phyloP scores from a whole-genome alignment of 495 filamentous ascomycete species.

The Penicillium paxilli region DNA sequence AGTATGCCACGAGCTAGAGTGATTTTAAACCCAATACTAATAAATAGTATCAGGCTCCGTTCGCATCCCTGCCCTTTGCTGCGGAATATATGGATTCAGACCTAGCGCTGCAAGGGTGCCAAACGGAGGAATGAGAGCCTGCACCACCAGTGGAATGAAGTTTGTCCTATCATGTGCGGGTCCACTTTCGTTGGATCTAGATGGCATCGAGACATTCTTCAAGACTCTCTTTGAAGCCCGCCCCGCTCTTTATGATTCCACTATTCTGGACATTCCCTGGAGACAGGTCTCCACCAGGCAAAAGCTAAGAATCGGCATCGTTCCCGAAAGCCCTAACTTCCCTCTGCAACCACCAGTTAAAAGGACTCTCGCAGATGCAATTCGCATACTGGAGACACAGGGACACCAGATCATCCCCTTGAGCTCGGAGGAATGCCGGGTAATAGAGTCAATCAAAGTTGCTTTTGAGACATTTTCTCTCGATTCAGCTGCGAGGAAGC shows the following conservation, averaged over 20 bases:
- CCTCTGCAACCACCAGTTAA: constrained; percentile 50
- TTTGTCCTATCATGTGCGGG: constrained; percentile 51
- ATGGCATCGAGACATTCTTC: constrained; percentile 39
- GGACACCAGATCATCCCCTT: constrained; percentile 45
- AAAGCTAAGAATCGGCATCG: constrained; percentile 23
- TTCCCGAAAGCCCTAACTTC: constrained; percentile 22
- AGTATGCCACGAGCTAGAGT: constrained; percentile 21
- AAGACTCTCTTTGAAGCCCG: constrained; percentile 28
- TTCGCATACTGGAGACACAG: constrained; percentile 39
- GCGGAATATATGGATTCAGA: constrained; percentile 54
- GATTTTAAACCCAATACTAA: constrained; percentile 23
- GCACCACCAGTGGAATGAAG: constrained; percentile 50
- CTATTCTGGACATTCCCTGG: constrained; percentile 37
- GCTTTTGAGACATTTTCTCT: constrained; percentile 19
- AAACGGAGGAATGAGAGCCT: constrained; percentile 46
- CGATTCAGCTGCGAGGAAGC: constrained; percentile 11
- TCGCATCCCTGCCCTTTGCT: constrained; percentile 62
- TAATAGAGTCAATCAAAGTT: constrained; percentile 16
- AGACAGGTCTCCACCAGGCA: constrained; percentile 35
- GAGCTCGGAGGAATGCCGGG: constrained; percentile 10
- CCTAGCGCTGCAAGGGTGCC: constrained; percentile 49
- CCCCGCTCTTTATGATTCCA: constrained; percentile 37
- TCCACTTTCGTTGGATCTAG: constrained; percentile 34
- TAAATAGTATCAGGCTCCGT: constrained; percentile 40
- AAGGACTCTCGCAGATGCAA: constrained; percentile 45